Evolutionary conservation across 2,329 filamentous ascomycete species (phyloP), one percentile per base, ranked within the genome.

Genomic region (Verticillium tricorpus): DNA sequence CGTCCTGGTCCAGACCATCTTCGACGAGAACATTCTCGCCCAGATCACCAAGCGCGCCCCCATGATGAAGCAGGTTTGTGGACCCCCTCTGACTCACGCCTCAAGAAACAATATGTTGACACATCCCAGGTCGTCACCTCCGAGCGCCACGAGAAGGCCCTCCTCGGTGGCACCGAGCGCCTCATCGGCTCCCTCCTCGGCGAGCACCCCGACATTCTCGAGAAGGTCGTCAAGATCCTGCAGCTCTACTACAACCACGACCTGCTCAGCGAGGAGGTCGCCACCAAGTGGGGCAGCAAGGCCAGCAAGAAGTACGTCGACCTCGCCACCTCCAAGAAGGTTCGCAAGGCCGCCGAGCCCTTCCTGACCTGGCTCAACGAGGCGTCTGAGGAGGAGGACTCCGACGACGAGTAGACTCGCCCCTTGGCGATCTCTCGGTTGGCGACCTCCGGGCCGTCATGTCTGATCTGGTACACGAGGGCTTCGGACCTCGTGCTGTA

Each of bases 291-390:
- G 94, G 94, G 93, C 67, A 85, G 86, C 73, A 97, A 95, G 84
- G 93, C 94, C 63, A 97, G 92, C 86, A 97, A 96, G 89, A 97
- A 97, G 82, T 98, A 98, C 75, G 91, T 65, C 50, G 66, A 67
- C 25, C 60, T 70, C 17, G 62, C 67, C 57, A 63, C 57, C 50
- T 69, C 68, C 40, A 65, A 64, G 45, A 67, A 64, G 35, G 65
- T 70, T 39, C 65, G 67, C 62, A 94, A 96, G 83, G 90, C 92
- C 67, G 93, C 95, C 60, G 91, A 96, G 82, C 89, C 91, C 67
- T 99, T 99, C 85, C 84, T 97, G 72, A 90, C 88, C 70, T 98
- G 93, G 94, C 92, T 98, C 62, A 87, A 92, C 69, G 92, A 90
- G 77, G 93, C 93, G 60, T 90, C 93, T 76, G 87, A 89, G 66